Percentiles rank a stretch among this genome's conserved stretches.
phyloP scores from a whole-genome alignment of 306 rosid species.

The Lithocarpus polystachyus region DNA sequence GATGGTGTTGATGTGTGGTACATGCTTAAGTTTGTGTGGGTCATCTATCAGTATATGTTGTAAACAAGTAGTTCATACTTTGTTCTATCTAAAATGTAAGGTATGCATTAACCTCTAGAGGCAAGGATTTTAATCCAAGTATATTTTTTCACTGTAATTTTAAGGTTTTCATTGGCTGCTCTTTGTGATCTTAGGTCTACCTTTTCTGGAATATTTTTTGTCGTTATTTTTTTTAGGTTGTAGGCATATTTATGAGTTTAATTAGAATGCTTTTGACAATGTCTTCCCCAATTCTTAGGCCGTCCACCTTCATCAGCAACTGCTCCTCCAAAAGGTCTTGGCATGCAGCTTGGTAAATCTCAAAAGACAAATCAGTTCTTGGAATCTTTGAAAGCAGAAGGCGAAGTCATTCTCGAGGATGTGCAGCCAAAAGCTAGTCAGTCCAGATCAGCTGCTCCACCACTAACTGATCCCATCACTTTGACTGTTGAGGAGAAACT shows the following conservation, averaged over 20 bases:
- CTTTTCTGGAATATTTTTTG: background rate
- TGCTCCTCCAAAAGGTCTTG: conserved; percentile 91
- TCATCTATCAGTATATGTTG: background rate
- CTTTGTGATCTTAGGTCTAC: background rate
- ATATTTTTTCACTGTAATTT: background rate
- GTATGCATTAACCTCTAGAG: background rate
- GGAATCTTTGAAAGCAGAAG: conserved; percentile 94
- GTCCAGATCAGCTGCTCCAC: conserved; percentile 66
- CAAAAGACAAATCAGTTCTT: conserved; percentile 83
- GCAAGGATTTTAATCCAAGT: background rate
- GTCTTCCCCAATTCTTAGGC: conserved; percentile 37
- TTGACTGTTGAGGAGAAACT: conserved; percentile 92
- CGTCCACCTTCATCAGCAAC: conserved; percentile 78
- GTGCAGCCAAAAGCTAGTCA: conserved; percentile 69
- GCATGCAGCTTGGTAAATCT: conserved; percentile 88
- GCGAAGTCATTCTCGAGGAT: conserved; percentile 91
- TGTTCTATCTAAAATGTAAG: background rate
- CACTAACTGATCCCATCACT: conserved; percentile 87
- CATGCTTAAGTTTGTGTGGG: conserved; percentile 1
- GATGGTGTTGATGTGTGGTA: conserved; percentile 6
- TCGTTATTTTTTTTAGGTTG: background rate
- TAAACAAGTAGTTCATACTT: background rate
- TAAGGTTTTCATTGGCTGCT: background rate
- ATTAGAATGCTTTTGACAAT: conserved; percentile 10
- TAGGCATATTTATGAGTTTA: background rate